Evolutionary conservation across 2,329 filamentous ascomycete species (phyloP).

Genomic region (Chaetomiaceae sp.): DNA sequence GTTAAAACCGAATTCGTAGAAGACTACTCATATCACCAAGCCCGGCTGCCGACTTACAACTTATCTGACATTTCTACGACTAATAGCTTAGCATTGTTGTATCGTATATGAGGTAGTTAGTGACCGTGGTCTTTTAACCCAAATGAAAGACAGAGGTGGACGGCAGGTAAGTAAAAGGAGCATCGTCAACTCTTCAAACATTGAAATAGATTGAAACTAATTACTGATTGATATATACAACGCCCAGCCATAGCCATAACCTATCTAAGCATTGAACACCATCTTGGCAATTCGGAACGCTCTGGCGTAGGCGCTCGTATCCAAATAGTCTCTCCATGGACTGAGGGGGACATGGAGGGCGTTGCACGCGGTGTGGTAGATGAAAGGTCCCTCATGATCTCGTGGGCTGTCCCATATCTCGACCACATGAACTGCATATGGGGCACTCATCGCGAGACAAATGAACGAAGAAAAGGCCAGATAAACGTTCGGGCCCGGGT

Average conservation of each 20-base stretch:
- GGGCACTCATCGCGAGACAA: background rate
- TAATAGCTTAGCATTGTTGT: too few species aligned
- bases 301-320: background rate
- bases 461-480: background rate
- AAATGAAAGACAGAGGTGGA: too few species aligned
- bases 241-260: background rate
- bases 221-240: too few species aligned
- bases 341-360: background rate
- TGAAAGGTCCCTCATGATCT: background rate
- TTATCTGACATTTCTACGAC: too few species aligned
- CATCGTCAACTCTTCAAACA: too few species aligned
- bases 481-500: background rate
- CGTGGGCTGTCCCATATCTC: background rate
- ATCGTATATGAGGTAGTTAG: too few species aligned
- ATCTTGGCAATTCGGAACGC: background rate
- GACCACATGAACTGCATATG: background rate
- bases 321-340: background rate
- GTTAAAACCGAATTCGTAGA: too few species aligned
- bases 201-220: background rate
- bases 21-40: too few species aligned
- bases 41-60: too few species aligned
- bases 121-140: too few species aligned
- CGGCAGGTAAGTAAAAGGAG: too few species aligned
- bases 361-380: background rate
- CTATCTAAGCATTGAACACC: too few species aligned